Conservation (phyloP, 331 rosid genomes). For the Quercus phellos region DNA sequence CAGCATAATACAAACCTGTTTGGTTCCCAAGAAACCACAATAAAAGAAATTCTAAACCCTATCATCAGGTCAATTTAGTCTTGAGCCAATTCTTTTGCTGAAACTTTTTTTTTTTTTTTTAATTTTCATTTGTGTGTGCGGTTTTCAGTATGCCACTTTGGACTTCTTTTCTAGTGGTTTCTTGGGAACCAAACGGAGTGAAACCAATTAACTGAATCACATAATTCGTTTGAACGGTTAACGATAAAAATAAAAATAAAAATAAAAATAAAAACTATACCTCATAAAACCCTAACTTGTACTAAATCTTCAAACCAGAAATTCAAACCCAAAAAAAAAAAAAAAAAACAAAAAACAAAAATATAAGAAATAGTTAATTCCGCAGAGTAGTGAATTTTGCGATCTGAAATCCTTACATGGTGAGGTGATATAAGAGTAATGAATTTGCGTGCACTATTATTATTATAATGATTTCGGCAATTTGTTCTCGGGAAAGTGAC, state of each 20-base stretch:
- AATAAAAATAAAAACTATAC: background rate
- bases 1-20: background rate
- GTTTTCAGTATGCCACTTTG: too few species aligned
- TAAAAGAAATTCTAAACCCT: background rate
- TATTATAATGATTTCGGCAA: background rate
- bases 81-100: background rate
- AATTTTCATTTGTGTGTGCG: too few species aligned
- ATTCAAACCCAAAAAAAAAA: background rate
- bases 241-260: too few species aligned
- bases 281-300: conserved; percentile 13
- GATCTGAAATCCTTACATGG: conserved; percentile 20
- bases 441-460: background rate
- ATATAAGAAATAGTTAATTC: background rate
- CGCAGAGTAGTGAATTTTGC: background rate
- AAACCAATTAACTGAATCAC: background rate
- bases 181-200: conserved; percentile 4
- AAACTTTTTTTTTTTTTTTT: too few species aligned
- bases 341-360: background rate
- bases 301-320: background rate
- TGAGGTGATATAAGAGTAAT: background rate
- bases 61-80: background rate
- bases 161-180: conserved; percentile 9
- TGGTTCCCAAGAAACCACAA: background rate
- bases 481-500: too few species aligned
- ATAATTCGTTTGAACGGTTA: background rate